Evolutionary conservation across 371 early-diverging fungal species (phyloP), one percentile per base, ranked within the genome.

Genomic region (Dinochytrium kinnereticum): DNA sequence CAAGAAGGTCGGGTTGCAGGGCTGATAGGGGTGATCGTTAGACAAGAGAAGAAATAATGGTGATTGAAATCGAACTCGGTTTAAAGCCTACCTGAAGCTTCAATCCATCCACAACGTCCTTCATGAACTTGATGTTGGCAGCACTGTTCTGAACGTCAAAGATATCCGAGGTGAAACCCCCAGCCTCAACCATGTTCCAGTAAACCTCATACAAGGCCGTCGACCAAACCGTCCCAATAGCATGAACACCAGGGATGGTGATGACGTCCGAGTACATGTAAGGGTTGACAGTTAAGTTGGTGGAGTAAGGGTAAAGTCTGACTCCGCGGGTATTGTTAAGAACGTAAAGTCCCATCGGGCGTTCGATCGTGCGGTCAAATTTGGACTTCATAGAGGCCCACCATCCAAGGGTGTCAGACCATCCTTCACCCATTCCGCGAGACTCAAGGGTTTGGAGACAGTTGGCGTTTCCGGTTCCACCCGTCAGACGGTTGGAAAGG

Each of bases 31-130:
- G n/a, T n/a, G n/a, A n/a, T n/a, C n/a, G n/a, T n/a, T n/a, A n/a
- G n/a, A n/a, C n/a, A n/a, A n/a, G n/a, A n/a, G n/a, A n/a, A n/a
- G n/a, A n/a, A n/a, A n/a, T n/a, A n/a, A n/a, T n/a, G n/a, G n/a
- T n/a, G n/a, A n/a, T n/a, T n/a, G n/a, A n/a, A n/a, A n/a, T n/a
- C n/a, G n/a, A n/a, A n/a, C n/a, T n/a, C n/a, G n/a, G n/a, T n/a
- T n/a, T n/a, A n/a, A n/a, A n/a, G n/a, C n/a, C n/a, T n/a, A 95
- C 95, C 81, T 96, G 97, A 17, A 95, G 78, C 80, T 94, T 95
- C 69, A 83, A 36, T n/a, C 53, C 69, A 40, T 64, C 73, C 24
- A 81, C 64, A 13, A 78, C 34, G 44, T 79, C 50, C 64, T 71
- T 73, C 53, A 77, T 19, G 59, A 75, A 72, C 38, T 71, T 55